Evolutionary conservation across 176 grass and related monocot genomes (phyloP).

Genomic region (Hyparrhenia diplandra): DNA sequence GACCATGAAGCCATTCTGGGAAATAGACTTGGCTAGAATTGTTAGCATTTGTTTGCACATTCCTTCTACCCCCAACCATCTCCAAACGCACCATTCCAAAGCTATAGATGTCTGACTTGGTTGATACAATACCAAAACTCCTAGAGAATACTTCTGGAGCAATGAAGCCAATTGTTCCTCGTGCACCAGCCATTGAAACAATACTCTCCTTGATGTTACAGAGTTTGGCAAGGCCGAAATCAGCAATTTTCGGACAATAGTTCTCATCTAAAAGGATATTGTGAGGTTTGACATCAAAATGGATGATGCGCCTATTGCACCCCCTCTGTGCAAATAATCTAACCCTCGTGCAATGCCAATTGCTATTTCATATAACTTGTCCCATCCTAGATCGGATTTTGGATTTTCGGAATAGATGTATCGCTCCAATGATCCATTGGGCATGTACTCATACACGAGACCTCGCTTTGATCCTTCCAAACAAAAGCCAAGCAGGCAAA

Average conservation of each 20-base stretch:
- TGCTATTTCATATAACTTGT: slow-evolving; percentile 39
- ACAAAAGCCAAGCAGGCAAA: slow-evolving; percentile 17
- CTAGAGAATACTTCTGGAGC: slow-evolving; percentile 54
- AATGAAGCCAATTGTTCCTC: slow-evolving; percentile 55
- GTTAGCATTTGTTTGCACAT: not conserved
- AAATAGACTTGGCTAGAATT: slow-evolving; percentile 15
- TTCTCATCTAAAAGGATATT: slow-evolving; percentile 51
- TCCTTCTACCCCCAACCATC: slow-evolving; percentile 46
- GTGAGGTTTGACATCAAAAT: slow-evolving; percentile 63
- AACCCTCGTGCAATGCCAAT: slow-evolving; percentile 40
- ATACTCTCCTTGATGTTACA: slow-evolving; percentile 42
- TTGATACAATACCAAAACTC: slow-evolving; percentile 33
- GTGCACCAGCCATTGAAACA: slow-evolving; percentile 43
- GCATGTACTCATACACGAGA: slow-evolving; percentile 44
- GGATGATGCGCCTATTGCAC: slow-evolving; percentile 42
- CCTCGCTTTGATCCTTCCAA: slow-evolving; percentile 11
- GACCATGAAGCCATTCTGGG: not conserved
- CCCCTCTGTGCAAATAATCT: slow-evolving; percentile 51
- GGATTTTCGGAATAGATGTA: slow-evolving; percentile 40
- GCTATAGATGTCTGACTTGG: slow-evolving; percentile 48
- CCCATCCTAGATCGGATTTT: slow-evolving; percentile 36
- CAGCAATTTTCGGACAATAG: slow-evolving; percentile 48
- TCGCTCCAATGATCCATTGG: slow-evolving; percentile 55
- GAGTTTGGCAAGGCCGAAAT: slow-evolving; percentile 57
- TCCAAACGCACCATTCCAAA: slow-evolving; percentile 54